Base-by-base conservation (phyloP, 805 yeast species). In the Zygoascus ofunaensis region DNA sequence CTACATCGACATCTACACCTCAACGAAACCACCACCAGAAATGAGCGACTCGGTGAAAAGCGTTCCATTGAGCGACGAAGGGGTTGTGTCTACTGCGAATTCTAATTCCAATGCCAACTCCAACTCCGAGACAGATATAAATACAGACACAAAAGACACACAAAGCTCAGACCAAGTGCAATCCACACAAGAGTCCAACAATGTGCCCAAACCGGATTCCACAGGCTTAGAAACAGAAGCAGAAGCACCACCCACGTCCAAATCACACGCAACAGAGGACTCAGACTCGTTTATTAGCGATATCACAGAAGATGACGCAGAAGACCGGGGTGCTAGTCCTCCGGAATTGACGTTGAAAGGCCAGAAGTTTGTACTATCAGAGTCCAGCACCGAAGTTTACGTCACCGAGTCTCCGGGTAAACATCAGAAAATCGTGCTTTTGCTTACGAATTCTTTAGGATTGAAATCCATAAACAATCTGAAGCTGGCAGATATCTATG, bases 391-490 rank as follows among this genome's bases (percentile, higher is more conserved):
- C 2, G 49, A 54, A 37, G 49, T 52, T 4, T 54, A 54, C 37
- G 52, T 52, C 18, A 46, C 56, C 4, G 47, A 52, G 21, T 39
- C 46, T 19, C 49, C 47, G 5, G 23, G 30, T 18, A 33, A 37
- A 32, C 34, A 51, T 18, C 39, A 39, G 3, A 39, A 44, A 15
- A 41, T 55, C 17, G 47, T 53, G 14, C 48, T 56, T 18, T 46
- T 60, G 22, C 52, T 60, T 19, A 60, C 64, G 12, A 60, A 60
- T 46, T 58, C 61, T 10, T 52, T 60, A 23, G 64, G 64, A 0
- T 44, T 61, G 22, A 53, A 50, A n/a, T 52, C 59, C 34, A 22
- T 28, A 5, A 59, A 57, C 49, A 60, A 60, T 41, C 49, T 54
- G 41, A 46, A 48, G 15, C 42, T 57, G 37, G 64, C 64, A 4